Base-by-base conservation (phyloP, 2,329 filamentous ascomycete genomes). In the Hypoxylon sp. region DNA sequence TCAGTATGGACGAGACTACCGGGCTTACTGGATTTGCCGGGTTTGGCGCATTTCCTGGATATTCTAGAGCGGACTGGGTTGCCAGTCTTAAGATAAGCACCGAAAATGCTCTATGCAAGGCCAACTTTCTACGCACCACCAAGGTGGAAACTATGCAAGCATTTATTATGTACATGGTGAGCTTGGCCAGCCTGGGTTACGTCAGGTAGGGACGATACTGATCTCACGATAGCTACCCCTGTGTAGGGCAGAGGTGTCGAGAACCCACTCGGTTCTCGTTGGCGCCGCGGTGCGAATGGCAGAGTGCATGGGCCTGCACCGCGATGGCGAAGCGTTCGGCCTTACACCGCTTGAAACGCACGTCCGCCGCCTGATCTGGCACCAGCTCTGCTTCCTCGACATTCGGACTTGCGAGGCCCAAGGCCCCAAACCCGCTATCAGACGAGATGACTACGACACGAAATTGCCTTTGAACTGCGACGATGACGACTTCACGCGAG, bases 351-450 rank as follows among this genome's bases (percentile, higher is more conserved):
- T 91, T 2, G 89, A 92, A 65, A 87, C 85, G 0, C 88, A 92
- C 49, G 79, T 91, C 2, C 84, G 89, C 10, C 84, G 89, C 3
- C 75, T 92, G 33, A 79, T 92, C 27, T 92, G 89, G 90, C 87
- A 91, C 69, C 89, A 92, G 67, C 79, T 93, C 17, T 91, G 88
- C 72, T 90, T 90, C 70, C 79, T 93, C 7, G 90, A 92, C 69
- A 83, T 91, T 54, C 81, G 88, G 33, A 91, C 89, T 0, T 90
- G 86, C 67, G 89, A 92, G 73, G 84, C 87, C 1, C 89, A 90
- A 60, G 90, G 89, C 0, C 89, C 89, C 7, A 81, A 86, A 20
- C 88, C 88, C 0, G 82, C 85, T 48, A 91, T 92, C 50, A 83
- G 88, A n/a, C 79, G 82, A 33, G 88, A 90, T 18, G 89, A 92